Percentiles rank a stretch among this genome's conserved stretches.
These are phyloP conservation scores for Priceomyces fermenticarens DNA, from an alignment of 805 yeast species.

Conservation along the genomic window DNA sequence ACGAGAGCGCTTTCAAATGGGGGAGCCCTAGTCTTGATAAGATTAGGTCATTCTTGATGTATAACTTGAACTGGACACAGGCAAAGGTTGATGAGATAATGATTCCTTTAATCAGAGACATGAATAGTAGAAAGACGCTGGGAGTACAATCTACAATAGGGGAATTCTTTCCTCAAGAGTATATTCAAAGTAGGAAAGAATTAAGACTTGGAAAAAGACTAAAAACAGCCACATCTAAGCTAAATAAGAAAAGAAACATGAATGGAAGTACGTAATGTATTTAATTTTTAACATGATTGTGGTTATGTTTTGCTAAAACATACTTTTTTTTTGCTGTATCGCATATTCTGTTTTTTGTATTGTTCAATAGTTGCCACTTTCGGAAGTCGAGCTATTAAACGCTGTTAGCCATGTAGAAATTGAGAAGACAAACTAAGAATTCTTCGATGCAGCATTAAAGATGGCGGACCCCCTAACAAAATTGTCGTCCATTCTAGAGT, in stretches of 20 bases:
- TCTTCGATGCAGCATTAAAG: too few species aligned
- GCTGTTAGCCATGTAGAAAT: not conserved
- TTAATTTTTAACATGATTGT: not conserved
- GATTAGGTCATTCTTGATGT: conserved; percentile 65
- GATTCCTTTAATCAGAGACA: conserved; percentile 78
- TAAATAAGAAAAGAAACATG: conserved; percentile 25
- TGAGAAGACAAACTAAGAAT: not conserved
- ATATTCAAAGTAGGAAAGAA: conserved; percentile 44
- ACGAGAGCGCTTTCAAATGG: conserved; percentile 79
- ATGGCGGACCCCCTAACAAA: conserved; percentile 53
- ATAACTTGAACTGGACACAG: conserved; percentile 76
- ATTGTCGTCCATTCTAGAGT: conserved; percentile 70
- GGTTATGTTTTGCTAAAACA: not conserved
- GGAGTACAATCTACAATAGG: conserved; percentile 59
- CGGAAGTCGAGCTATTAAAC: too few species aligned
- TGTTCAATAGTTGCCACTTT: not conserved
- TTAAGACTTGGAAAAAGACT: conserved; percentile 58
- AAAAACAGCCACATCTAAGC: conserved; percentile 52
- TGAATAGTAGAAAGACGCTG: conserved; percentile 59
- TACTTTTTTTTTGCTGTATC: not conserved
- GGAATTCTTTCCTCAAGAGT: conserved; percentile 67
- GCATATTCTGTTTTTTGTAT: not conserved
- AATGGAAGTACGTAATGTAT: not conserved
- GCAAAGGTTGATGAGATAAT: conserved; percentile 76
- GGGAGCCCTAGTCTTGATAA: conserved; percentile 84